Conservation (phyloP, 176 grass and related monocot species). For the Echinochloa phyllopogon region DNA sequence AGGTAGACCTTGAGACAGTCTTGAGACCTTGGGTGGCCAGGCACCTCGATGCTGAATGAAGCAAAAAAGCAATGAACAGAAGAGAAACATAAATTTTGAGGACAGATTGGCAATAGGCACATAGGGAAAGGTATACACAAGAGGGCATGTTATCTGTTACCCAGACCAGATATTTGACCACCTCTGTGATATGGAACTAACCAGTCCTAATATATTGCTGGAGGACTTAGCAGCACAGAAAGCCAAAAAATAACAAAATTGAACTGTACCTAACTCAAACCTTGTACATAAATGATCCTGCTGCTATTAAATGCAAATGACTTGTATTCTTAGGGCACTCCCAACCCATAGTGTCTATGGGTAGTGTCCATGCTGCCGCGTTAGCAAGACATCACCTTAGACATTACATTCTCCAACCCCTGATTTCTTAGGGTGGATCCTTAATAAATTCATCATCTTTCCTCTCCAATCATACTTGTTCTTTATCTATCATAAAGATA, state of each 20-base stretch:
- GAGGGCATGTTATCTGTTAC: background rate
- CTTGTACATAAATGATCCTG: background rate
- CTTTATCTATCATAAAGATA: too few relatives aligned
- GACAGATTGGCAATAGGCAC: background rate
- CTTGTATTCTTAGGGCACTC: slow-evolving; percentile 5
- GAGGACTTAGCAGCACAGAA: background rate
- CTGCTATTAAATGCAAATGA: background rate
- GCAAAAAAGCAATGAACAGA: background rate
- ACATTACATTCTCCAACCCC: too few relatives aligned
- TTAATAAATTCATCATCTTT: too few relatives aligned
- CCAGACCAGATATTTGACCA: background rate
- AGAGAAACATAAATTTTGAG: background rate
- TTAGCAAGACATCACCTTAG: too few relatives aligned
- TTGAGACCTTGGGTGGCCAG: background rate
- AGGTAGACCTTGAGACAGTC: background rate
- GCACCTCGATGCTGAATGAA: background rate
- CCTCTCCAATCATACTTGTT: too few relatives aligned
- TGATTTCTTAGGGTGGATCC: too few relatives aligned
- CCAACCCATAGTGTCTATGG: too few relatives aligned
- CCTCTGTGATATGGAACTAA: background rate
- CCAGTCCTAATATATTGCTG: background rate
- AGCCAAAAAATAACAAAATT: background rate
- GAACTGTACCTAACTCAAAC: background rate
- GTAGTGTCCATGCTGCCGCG: too few relatives aligned
- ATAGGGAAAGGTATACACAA: background rate